Base-by-base conservation (phyloP, 1,284 basidiomycete genomes). In the Megacollybia platyphylla region DNA sequence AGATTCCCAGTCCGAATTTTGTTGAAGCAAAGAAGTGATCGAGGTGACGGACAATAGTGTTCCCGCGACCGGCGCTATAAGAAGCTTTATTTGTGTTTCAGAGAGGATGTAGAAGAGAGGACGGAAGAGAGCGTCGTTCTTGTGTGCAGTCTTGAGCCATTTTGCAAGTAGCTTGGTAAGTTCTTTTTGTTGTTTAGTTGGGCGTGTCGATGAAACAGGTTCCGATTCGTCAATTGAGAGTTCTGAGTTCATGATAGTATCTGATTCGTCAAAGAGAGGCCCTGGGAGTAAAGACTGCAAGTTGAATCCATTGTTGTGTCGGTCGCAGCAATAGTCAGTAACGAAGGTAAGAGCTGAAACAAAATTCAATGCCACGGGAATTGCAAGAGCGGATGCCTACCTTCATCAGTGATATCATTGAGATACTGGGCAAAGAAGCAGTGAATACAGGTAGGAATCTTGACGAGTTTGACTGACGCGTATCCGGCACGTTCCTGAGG, bases 1-100 rank as follows among this genome's bases (percentile, higher is more conserved):
- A 4, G 28, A 7, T 41, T 30, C 40, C 40, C 40, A 41, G 13
- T 41, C 40, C 27, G 6, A 4, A 15, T n/a, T 41, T 27, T 41
- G 40, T 9, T 29, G n/a, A 5, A 41, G 10, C 13, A 31, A 13
- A n/a, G 40, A 28, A 9, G 15, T 26, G 3, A 41, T 32, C 15
- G 28, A 7, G 13, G n/a, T 8, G 5, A 2, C 15, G 7, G 27
- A 41, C 8, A 27, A n/a, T 10, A 28, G 13, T 4, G 13, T 30
- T 11, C 40, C 27, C 6, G 40, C 27, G 7, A 15, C 7, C 15
- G 27, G 29, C 4, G 26, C 26, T 15, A 32, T 5, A 28, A 41
- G 29, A 28, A 24, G 28, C 20, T 41, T 31, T 3, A 41, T 30
- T 6, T 41, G 15, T 15, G 20, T 6, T 2, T 13, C 15, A 6